Evolutionary conservation across 2,329 filamentous ascomycete genomes (phyloP), one percentile per base, ranked within the genome.

Genomic region (Exophiala sp.): DNA sequence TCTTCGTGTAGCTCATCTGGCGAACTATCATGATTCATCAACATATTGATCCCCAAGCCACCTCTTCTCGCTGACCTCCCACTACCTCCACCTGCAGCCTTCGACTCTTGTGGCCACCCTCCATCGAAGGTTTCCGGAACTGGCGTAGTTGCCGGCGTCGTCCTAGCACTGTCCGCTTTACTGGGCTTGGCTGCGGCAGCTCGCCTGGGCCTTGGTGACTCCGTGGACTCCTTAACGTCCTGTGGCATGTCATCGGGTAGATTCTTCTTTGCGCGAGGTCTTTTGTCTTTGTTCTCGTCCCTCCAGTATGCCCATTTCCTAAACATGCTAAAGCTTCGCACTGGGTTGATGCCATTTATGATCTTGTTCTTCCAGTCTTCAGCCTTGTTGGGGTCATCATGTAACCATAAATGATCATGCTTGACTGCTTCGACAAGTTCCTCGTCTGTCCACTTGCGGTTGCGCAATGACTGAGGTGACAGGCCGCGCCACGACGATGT

Each of bases 261-360:
- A n/a, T 55, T 48, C 40, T 61, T 62, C 36, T 63, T 64, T 10
- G 48, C 46, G 10, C 62, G 55, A 20, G 62, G 62, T 54, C 62
- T 42, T 50, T 65, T 65, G 47, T 62, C 62, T 21, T 57, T 53
- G 35, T 57, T 56, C 20, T 50, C 50, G 5, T 16, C 52, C 47
- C 54, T 60, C 62, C 62, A 65, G 24, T 56, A 51, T n/a, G 45
- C 49, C 62, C 62, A 65, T 36, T 63, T 65, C 18, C 51, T 50
- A 33, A 58, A 57, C 62, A 63, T 63, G 46, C 58, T 55, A 43
- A 56, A 62, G 41, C 61, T 63, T 40, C 62, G 58, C 2, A 65
- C 60, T 5, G 62, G 62, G 47, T 65, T 62, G 34, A 58, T 47
- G 18, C 58, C 57, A 10, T 56, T 55, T n/a, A 63, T 43, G 16